A percentile compares a stretch with the other conserved stretches of the same genome.
These are phyloP conservation scores for Nicotiana noctiflora DNA, from an alignment of 257 asterid genomes.

Conservation along the genomic window DNA sequence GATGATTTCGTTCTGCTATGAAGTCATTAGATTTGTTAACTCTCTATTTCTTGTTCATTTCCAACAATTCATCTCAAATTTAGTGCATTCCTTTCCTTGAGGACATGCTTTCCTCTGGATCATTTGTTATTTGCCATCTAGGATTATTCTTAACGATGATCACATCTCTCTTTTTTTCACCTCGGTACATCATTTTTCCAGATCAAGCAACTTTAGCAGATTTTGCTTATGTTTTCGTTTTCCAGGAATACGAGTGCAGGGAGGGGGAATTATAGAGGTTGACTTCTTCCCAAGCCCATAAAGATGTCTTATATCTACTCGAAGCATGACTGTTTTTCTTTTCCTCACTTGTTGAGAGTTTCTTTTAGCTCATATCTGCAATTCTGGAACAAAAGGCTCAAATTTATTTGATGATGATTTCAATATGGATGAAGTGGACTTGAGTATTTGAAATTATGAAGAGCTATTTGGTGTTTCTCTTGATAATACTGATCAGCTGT, in stretches of 20 bases:
- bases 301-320: background rate
- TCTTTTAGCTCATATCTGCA: slow-evolving; percentile 13
- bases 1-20: background rate
- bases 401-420: slow-evolving; percentile 35
- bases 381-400: slow-evolving; percentile 41
- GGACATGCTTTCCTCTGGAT: too few species aligned
- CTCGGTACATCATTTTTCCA: background rate
- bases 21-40: background rate
- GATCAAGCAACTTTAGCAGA: background rate
- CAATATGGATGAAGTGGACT: slow-evolving; percentile 62
- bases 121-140: too few species aligned
- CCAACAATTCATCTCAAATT: too few species aligned
- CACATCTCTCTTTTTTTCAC: background rate
- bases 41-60: background rate
- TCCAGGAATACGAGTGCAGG: background rate
- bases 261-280: background rate
- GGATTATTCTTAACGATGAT: too few species aligned
- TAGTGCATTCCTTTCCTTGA: too few species aligned
- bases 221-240: background rate
- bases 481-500: slow-evolving; percentile 42
- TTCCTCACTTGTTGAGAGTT: background rate
- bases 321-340: background rate
- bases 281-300: background rate
- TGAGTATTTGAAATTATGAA: slow-evolving; percentile 56
- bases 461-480: slow-evolving; percentile 60